Conservation (phyloP, 371 early-diverging fungal genomes). For the Circinella minor region DNA sequence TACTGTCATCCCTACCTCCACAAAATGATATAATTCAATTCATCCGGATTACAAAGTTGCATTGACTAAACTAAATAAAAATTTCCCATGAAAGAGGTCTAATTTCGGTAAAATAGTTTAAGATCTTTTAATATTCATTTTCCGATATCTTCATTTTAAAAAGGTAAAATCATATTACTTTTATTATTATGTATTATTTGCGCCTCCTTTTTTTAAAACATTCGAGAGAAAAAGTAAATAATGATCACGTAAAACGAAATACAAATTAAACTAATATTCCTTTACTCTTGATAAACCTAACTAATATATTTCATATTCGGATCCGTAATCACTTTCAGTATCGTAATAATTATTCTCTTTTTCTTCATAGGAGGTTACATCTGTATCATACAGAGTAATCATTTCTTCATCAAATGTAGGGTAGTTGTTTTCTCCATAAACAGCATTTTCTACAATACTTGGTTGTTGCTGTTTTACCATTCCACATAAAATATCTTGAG, state of each 20-base stretch:
- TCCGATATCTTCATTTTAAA: too few relatives aligned
- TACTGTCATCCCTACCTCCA: too few relatives aligned
- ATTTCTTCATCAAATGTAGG: constrained; percentile 1
- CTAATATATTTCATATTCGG: neutral
- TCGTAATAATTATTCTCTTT: neutral
- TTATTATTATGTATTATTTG: too few relatives aligned
- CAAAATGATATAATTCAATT: neutral
- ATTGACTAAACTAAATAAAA: neutral
- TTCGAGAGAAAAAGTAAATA: too few relatives aligned
- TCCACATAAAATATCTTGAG: constrained; percentile 56
- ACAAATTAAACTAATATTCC: too few relatives aligned
- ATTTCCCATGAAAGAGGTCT: neutral
- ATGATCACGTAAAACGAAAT: too few relatives aligned
- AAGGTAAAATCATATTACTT: too few relatives aligned
- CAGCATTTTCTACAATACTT: neutral
- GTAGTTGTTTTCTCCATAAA: neutral
- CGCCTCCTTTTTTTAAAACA: too few relatives aligned
- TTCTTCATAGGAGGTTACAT: neutral
- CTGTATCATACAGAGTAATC: neutral
- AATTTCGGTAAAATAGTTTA: too few relatives aligned
- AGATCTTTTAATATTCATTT: too few relatives aligned
- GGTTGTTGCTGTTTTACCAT: constrained; percentile 17
- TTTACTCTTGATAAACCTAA: neutral
- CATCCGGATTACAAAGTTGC: constrained; percentile 6
- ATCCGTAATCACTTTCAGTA: neutral